Conservation (phyloP, 495 filamentous ascomycete species). For the Terfezia boudieri region DNA sequence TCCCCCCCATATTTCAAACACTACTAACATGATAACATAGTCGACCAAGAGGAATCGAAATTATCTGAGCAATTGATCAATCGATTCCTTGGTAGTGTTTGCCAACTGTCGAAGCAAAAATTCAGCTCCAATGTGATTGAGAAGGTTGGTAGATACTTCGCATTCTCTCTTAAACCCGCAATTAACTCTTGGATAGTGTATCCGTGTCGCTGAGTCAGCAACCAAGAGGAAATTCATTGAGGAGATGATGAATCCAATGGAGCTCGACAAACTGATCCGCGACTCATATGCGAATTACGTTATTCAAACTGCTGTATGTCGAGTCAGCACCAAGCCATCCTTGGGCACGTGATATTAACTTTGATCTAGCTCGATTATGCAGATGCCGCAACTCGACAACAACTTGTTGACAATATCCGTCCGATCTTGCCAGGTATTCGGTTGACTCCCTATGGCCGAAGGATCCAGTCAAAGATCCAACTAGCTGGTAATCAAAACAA, state of each 20-base stretch:
- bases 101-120: slow-evolving; percentile 74
- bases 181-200: slow-evolving; percentile 27
- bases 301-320: slow-evolving; percentile 57
- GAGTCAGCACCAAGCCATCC: not conserved
- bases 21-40: slow-evolving; percentile 8
- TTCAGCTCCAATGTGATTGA: slow-evolving; percentile 99
- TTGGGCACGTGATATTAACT: slow-evolving; percentile 2
- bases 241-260: slow-evolving; percentile 49
- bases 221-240: slow-evolving; percentile 55
- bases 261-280: slow-evolving; percentile 67
- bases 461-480: slow-evolving; percentile 66
- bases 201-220: slow-evolving; percentile 48
- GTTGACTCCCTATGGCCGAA: slow-evolving; percentile 75
- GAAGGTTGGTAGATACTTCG: slow-evolving; percentile 27
- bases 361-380: slow-evolving; percentile 43
- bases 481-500: not conserved
- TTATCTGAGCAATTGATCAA: slow-evolving; percentile 71
- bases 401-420: slow-evolving; percentile 60
- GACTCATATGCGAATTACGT: slow-evolving; percentile 95
- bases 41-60: slow-evolving; percentile 60
- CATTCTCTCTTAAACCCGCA: not conserved
- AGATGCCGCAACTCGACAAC: slow-evolving; percentile 42
- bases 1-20: not conserved
- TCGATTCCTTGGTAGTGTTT: slow-evolving; percentile 51
- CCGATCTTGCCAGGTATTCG: slow-evolving; percentile 63